These are phyloP conservation scores for Triticum urartu DNA, from an alignment of 176 grass and related monocot genomes.

Conservation along the genomic window DNA sequence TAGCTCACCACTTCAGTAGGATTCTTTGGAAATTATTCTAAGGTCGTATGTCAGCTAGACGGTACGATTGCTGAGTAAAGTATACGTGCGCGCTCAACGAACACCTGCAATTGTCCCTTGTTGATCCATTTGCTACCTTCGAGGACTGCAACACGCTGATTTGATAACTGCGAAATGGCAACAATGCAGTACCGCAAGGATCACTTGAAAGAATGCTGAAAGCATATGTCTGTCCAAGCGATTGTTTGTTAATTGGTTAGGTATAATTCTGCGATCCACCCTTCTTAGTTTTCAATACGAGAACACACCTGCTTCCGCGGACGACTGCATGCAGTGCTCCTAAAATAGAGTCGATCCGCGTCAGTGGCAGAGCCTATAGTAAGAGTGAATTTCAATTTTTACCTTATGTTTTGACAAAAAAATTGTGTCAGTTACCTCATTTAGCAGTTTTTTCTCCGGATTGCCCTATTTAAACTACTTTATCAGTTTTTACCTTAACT, in stretches of 20 bases:
- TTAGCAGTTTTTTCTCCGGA: too few relatives aligned
- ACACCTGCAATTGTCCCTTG: conserved; percentile 32
- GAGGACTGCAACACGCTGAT: conserved; percentile 8
- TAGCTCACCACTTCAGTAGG: conserved; percentile 29
- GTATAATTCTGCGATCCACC: not conserved
- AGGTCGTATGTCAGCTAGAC: not conserved
- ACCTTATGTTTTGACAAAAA: too few relatives aligned
- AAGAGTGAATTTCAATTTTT: too few relatives aligned
- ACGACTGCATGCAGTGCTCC: not conserved
- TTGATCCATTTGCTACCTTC: conserved; percentile 21
- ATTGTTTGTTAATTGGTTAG: not conserved
- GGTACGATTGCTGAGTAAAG: conserved; percentile 20
- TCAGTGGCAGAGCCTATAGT: too few relatives aligned
- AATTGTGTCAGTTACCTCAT: too few relatives aligned
- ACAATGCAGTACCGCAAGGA: not conserved
- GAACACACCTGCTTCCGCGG: not conserved
- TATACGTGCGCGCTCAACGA: conserved; percentile 32
- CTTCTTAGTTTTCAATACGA: not conserved
- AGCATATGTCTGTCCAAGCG: not conserved
- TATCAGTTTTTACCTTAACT: too few relatives aligned
- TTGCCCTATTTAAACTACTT: too few relatives aligned
- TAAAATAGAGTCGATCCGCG: not conserved
- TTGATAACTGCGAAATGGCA: conserved; percentile 23
- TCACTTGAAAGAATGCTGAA: not conserved
- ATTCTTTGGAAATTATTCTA: conserved; percentile 32